Evolutionary conservation across 148 eudicot species (phyloP).

Genomic region (Polygonum aviculare): DNA sequence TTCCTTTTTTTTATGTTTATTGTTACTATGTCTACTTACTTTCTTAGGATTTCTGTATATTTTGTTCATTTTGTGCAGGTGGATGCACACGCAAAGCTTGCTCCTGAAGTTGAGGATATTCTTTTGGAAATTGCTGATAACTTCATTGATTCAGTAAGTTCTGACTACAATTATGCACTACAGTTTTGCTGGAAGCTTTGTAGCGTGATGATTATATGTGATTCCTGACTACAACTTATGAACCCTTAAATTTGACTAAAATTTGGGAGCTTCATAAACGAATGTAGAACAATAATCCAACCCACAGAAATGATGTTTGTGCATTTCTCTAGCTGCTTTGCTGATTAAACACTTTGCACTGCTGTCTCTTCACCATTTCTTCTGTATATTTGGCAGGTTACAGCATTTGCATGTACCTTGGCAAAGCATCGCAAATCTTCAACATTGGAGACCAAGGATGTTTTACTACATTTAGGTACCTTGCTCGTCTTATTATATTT

Average conservation of each 20-base stretch:
- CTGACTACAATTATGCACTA: not conserved
- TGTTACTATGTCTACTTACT: not conserved
- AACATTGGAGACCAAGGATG: constrained; percentile 78
- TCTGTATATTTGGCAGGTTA: constrained; percentile 47
- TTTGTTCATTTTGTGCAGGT: constrained; percentile 30
- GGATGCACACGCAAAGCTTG: constrained; percentile 58
- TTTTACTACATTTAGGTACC: constrained; percentile 83
- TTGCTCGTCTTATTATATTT: constrained; percentile 17
- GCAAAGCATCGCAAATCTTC: constrained; percentile 98
- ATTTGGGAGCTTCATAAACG: not conserved
- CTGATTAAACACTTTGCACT: not conserved
- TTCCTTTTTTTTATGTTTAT: not conserved
- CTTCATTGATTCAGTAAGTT: constrained; percentile 81
- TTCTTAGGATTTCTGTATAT: not conserved
- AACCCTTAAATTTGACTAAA: not conserved
- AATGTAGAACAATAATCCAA: not conserved
- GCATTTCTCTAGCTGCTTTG: not conserved
- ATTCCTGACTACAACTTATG: not conserved
- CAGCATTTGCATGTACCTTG: constrained; percentile 79
- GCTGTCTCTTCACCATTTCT: not conserved
- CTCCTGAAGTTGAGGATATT: constrained; percentile 82
- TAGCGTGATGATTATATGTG: not conserved
- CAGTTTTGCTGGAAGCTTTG: not conserved
- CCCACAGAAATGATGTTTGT: not conserved
- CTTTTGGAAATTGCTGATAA: constrained; percentile 76